Evolutionary conservation across 495 filamentous ascomycete genomes (phyloP), one percentile per base, ranked within the genome.

Genomic region (Hyphodiscus hymeniophilus): DNA sequence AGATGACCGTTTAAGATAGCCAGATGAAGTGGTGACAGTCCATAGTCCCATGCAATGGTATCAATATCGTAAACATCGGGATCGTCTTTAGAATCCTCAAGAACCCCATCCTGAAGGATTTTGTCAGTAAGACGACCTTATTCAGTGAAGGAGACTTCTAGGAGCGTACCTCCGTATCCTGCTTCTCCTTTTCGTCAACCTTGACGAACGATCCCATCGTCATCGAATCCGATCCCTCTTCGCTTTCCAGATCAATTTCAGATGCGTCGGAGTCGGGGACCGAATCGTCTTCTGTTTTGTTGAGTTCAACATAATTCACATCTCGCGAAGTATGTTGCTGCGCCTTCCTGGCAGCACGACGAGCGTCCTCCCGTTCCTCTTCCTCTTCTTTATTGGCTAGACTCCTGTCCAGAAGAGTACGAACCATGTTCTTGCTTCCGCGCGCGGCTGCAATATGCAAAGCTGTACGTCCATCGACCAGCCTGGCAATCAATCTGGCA

Each of bases 61-160:
- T 91, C 81, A 45, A 89, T 71, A 44, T 89, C 82, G 60, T 84
- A 89, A 46, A 89, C 72, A 61, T 94, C 85, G 3, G 85, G 85
- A 21, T 84, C 69, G 6, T 81, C 74, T 30, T 76, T 69, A 6
- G 77, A 74, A n/a, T 79, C 76, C 11, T 70, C 67, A 3, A 58
- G 59, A 12, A 66, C 52, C 4, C 15, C 54, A 18, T 50, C 42
- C 51, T 58, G 21, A 6, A 39, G 6, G 17, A 13, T 4, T 23
- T 13, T 38, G 16, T 39, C 6, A 39, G 6, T 30, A 30, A 13
- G 13, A 22, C 13, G 26, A 28, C 10, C 4, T 28, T 28, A 28
- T 28, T 4, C 26, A 5, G 26, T 28, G 10, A 15, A 12, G 35
- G 21, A 42, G 45, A 17, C 12, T 10, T 61, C 63, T 22, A 56